Evolutionary conservation across 805 yeast genomes (phyloP).

Genomic region (Metschnikowia bowlesiae): DNA sequence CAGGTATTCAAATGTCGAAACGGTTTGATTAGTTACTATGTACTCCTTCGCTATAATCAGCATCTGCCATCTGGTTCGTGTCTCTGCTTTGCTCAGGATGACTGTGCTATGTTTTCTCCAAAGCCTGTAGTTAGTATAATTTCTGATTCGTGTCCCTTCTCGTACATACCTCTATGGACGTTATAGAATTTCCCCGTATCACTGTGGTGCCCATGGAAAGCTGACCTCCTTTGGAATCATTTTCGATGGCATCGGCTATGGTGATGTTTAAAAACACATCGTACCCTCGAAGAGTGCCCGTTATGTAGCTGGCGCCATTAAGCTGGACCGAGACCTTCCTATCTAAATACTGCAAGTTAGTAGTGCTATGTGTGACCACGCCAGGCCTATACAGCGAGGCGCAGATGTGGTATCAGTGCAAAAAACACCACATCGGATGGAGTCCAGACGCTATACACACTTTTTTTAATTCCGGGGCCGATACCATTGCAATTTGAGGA

Average conservation of each 20-base stretch:
- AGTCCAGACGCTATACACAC: conserved; percentile 27
- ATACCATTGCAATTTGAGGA: conserved; percentile 39
- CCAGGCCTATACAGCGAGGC: neutral
- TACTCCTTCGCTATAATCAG: neutral
- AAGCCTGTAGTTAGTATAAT: conserved; percentile 10
- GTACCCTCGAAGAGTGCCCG: conserved; percentile 82
- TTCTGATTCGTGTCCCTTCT: neutral
- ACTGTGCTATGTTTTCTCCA: conserved; percentile 1
- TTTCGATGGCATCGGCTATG: conserved; percentile 67
- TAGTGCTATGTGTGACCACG: conserved; percentile 5
- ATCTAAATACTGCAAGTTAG: conserved; percentile 60
- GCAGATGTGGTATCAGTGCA: neutral
- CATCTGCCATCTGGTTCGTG: no score
- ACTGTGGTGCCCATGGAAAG: conserved; percentile 64
- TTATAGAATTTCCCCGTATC: conserved; percentile 73
- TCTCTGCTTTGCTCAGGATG: no score
- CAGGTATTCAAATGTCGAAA: conserved; percentile 66
- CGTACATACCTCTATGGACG: conserved; percentile 58
- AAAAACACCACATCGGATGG: neutral
- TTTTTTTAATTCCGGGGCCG: conserved; percentile 58
- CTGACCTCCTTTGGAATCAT: conserved; percentile 45
- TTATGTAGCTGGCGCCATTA: conserved; percentile 72
- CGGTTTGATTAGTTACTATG: conserved; percentile 27
- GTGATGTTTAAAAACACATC: conserved; percentile 77
- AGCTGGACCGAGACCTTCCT: conserved; percentile 69